These are phyloP conservation scores for Aciculoconidium aculeatum DNA, from an alignment of 805 yeast genomes.

Conservation along the genomic window DNA sequence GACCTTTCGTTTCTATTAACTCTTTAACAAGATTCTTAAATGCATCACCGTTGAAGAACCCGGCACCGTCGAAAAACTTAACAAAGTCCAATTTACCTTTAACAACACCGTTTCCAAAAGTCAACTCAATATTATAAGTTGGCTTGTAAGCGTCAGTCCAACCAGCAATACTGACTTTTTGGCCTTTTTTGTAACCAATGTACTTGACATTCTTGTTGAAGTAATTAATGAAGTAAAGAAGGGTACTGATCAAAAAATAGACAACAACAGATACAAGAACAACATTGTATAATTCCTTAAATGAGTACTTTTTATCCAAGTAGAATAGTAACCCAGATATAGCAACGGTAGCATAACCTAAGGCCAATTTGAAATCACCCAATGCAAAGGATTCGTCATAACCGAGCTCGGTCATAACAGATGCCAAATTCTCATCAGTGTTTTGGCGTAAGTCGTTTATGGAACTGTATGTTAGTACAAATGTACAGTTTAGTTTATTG, in stretches of 20 bases:
- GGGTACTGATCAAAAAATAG: constrained; percentile 32
- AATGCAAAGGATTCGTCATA: constrained; percentile 42
- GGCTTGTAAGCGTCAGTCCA: constrained; percentile 43
- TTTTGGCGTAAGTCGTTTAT: constrained; percentile 42
- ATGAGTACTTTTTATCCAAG: constrained; percentile 42
- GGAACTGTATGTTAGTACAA: constrained; percentile 29
- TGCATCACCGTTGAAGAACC: constrained; percentile 35
- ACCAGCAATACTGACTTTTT: constrained; percentile 35
- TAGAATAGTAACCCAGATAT: constrained; percentile 42
- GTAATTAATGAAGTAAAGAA: constrained; percentile 28
- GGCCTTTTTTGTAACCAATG: constrained; percentile 31
- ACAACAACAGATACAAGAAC: constrained; percentile 30
- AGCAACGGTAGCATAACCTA: constrained; percentile 44
- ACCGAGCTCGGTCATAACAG: constrained; percentile 37
- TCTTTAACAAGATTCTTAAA: constrained; percentile 20
- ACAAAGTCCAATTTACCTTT: constrained; percentile 27
- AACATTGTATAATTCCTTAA: constrained; percentile 31
- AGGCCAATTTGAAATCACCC: constrained; percentile 41
- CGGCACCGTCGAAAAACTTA: constrained; percentile 42
- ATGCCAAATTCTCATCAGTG: constrained; percentile 44
- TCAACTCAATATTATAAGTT: constrained; percentile 32
- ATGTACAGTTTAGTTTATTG: background rate
- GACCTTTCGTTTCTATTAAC: constrained; percentile 14
- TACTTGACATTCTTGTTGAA: constrained; percentile 42
- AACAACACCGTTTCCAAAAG: constrained; percentile 17